These are phyloP conservation scores for Earliella scabrosa DNA, from an alignment of 1,284 basidiomycete genomes.

Conservation along the genomic window DNA sequence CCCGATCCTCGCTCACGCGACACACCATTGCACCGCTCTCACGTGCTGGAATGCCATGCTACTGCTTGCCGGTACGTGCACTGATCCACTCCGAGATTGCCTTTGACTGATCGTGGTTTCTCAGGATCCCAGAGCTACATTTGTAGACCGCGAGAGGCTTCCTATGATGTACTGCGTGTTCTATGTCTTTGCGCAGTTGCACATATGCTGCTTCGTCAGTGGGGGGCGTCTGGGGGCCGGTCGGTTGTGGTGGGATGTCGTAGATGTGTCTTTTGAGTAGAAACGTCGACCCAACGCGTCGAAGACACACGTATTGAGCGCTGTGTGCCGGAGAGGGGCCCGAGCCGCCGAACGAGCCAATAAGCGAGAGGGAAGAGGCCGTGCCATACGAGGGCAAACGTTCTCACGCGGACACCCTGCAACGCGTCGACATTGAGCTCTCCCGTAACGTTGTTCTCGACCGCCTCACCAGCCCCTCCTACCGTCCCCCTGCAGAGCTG, in stretches of 20 bases:
- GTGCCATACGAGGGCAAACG: slow-evolving; percentile 13
- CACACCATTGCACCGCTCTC: neutral
- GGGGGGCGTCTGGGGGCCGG: no score
- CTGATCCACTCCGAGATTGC: neutral
- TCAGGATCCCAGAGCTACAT: neutral
- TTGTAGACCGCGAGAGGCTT: neutral
- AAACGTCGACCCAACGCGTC: neutral
- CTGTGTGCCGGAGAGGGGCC: neutral
- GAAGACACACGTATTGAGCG: neutral
- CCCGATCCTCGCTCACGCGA: neutral
- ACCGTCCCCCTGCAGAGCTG: slow-evolving; percentile 35
- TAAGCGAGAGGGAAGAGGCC: neutral
- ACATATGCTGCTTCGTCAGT: no score
- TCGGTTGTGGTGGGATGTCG: neutral
- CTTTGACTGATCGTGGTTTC: neutral
- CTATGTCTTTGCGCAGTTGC: no score
- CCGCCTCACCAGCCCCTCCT: slow-evolving; percentile 32
- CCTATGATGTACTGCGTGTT: neutral
- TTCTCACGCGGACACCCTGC: slow-evolving; percentile 34
- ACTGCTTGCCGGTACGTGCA: neutral
- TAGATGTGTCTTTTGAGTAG: neutral
- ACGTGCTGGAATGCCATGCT: neutral
- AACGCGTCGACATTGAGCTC: slow-evolving; percentile 32
- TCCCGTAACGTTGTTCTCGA: slow-evolving; percentile 31
- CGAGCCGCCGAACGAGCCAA: slow-evolving; percentile 7